Base-by-base conservation (phyloP, 1,284 basidiomycete genomes). In the Pterula multifida region DNA sequence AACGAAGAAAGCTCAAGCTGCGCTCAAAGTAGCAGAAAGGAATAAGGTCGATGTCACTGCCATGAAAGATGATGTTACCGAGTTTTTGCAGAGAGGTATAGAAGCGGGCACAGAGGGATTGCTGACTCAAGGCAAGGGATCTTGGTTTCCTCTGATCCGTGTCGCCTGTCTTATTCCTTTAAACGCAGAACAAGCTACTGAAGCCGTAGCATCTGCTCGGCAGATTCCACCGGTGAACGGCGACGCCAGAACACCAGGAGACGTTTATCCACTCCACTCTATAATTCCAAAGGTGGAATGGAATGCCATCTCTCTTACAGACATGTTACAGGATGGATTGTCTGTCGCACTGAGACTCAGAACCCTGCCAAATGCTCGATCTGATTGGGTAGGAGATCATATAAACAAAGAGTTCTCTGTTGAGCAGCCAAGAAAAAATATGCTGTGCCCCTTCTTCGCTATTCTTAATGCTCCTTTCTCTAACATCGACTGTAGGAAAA, bases 1-100 rank as follows among this genome's bases (percentile, higher is more conserved):
- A 21, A 95, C 91, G 12, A 89, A 90, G 67, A 96, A 95, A 63
- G 89, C 90, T 35, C 86, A 90, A 65, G 79, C 81, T 13, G 82
- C 80, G 25, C 91, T 96, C 58, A 78, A 79, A 52, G 85, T 89
- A 1, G 78, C 79, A 53, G 90, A 91, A 65, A 76, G 93, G 54
- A 93, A 93, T 68, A 81, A 81, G 61, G 81, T 97, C 32, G 90
- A 95, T 66, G 78, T 88, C 13, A 71, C 73, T 49, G 89, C 90
- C 1, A 91, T 95, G 85, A n/a, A 42, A 22, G 75, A 85, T 60
- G 78, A 78, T 12, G 84, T 92, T 19, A 79, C 83, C 57, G 75
- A 72, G 47, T 81, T 88, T 65, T 68, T 97, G 50, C 85, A 89
- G 69, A 77, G 84, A 25, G 78, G 82, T 45, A 94, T 97, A 55